Conservation (phyloP, 179 eudicot genomes). For the Heliamphora pulchella region DNA sequence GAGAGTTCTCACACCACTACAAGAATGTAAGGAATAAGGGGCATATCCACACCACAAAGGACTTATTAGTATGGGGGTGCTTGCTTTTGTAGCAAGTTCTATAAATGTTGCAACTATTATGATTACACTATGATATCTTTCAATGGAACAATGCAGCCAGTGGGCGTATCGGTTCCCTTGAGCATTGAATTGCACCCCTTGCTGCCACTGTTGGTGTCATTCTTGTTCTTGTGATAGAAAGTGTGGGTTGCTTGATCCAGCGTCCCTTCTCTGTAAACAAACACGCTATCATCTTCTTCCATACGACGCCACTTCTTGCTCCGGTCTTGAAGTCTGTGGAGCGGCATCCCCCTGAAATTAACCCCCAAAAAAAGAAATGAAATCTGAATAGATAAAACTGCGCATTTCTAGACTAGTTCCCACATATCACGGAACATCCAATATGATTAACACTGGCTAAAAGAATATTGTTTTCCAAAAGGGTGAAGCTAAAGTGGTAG, state of each 20-base stretch:
- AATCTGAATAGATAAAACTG: neutral
- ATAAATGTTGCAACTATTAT: neutral
- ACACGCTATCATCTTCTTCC: slow-evolving; percentile 31
- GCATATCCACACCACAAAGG: neutral
- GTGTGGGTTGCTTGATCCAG: slow-evolving; percentile 26
- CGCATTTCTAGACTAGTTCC: neutral
- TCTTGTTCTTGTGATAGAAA: slow-evolving; percentile 16
- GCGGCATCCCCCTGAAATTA: slow-evolving; percentile 42
- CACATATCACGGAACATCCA: neutral
- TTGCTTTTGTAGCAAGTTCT: neutral
- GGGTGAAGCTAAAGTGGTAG: neutral
- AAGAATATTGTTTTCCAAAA: neutral
- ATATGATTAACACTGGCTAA: neutral
- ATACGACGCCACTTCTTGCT: slow-evolving; percentile 31
- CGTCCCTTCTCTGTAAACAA: slow-evolving; percentile 42
- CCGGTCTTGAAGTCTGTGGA: slow-evolving; percentile 26
- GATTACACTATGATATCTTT: neutral
- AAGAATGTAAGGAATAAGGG: neutral
- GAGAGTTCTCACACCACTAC: neutral
- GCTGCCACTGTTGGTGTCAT: neutral
- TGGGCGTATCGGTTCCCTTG: neutral
- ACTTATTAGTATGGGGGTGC: neutral
- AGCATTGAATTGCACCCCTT: neutral
- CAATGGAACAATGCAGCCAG: neutral
- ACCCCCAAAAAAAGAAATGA: too few relatives aligned